Conservation (phyloP, 2,329 filamentous ascomycete genomes). For the Pseudogymnoascus sp. region DNA sequence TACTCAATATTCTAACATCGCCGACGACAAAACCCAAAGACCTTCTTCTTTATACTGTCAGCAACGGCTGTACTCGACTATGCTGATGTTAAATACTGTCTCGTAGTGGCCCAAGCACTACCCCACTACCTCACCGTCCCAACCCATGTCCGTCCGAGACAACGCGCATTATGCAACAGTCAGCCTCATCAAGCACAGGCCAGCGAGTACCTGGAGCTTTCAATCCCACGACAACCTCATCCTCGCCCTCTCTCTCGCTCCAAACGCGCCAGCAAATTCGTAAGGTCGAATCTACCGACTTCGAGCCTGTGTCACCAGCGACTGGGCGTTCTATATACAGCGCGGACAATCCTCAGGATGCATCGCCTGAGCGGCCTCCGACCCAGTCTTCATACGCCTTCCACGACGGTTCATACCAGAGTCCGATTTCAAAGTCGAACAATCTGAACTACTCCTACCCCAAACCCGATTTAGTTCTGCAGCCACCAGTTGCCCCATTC, state of each 20-base stretch:
- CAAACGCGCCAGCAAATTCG: constrained; percentile 8
- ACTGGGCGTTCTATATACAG: neutral
- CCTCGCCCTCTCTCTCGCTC: neutral
- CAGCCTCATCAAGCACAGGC: constrained; percentile 8
- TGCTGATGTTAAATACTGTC: neutral
- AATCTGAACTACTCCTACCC: neutral
- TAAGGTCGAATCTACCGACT: constrained; percentile 10
- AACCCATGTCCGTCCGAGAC: constrained; percentile 4
- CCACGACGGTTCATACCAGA: neutral
- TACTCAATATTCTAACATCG: neutral
- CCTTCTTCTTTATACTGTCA: neutral
- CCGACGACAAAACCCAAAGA: neutral
- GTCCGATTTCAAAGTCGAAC: neutral
- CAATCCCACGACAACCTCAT: constrained; percentile 8
- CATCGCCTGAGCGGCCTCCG: neutral
- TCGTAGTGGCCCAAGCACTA: constrained; percentile 6
- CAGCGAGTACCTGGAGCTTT: constrained; percentile 12
- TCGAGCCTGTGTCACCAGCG: neutral
- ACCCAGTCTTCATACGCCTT: neutral
- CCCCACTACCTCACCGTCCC: neutral
- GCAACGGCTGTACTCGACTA: neutral
- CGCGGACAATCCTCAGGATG: constrained; percentile 2
- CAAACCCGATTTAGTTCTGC: neutral
- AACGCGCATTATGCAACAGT: constrained; percentile 10
- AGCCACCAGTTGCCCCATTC: neutral